These are phyloP conservation scores for Lipomyces mesembrius DNA, from an alignment of 805 yeast genomes.

Conservation along the genomic window DNA sequence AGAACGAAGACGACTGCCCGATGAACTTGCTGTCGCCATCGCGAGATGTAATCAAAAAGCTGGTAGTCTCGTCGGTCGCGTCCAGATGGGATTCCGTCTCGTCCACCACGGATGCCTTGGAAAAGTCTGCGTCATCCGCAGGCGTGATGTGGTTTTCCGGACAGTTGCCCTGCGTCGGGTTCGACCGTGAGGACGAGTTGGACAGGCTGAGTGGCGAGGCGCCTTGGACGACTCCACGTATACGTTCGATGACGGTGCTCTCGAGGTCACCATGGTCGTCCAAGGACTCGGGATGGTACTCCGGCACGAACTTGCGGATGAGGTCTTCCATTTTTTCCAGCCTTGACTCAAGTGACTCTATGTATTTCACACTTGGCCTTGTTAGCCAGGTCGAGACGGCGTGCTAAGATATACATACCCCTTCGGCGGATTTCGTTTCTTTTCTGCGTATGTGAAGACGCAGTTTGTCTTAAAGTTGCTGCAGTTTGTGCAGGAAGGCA, in stretches of 20 bases:
- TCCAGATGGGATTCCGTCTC: not conserved
- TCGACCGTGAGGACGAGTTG: not conserved
- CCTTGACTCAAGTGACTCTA: constrained; percentile 39
- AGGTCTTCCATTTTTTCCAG: constrained; percentile 40
- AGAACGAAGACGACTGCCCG: constrained; percentile 32
- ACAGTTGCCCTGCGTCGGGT: not conserved
- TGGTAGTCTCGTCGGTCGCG: not conserved
- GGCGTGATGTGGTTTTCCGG: not conserved
- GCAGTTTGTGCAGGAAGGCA: constrained; percentile 43
- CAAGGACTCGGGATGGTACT: constrained; percentile 11
- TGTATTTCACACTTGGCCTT: constrained; percentile 34
- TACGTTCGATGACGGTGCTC: constrained; percentile 3
- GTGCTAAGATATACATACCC: constrained; percentile 20
- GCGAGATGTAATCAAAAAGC: constrained; percentile 7
- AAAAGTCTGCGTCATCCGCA: not conserved
- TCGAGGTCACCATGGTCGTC: constrained; percentile 8
- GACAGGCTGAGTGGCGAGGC: not conserved
- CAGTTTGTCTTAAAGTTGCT: constrained; percentile 38
- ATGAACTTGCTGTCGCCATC: constrained; percentile 26
- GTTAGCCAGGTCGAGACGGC: not conserved
- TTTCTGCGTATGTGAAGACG: constrained; percentile 39
- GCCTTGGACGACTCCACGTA: constrained; percentile 1
- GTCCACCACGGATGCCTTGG: not conserved
- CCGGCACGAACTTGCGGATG: constrained; percentile 33
- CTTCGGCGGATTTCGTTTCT: constrained; percentile 40